Evolutionary conservation across 1,284 basidiomycete genomes (phyloP), one percentile per base, ranked within the genome.

Genomic region (Apiotrichum montevideense): DNA sequence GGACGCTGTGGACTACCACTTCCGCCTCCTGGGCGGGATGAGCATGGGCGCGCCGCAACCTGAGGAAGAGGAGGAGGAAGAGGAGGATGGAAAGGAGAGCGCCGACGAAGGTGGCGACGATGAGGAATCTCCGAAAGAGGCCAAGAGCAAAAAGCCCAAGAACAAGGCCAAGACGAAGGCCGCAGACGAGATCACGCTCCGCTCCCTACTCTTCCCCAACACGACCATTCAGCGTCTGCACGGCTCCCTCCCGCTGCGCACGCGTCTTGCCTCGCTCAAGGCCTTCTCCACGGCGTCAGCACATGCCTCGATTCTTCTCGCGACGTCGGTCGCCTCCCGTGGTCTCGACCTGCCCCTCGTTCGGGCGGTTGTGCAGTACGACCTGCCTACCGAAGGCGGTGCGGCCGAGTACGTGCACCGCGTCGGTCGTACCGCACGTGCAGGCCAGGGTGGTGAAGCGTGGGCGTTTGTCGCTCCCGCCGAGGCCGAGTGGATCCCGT

Each of bases 281-380:
- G 85, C 84, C 0, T 99, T 98, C 73, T 83, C 90, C 1, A 79
- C 81, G 2, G 49, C 68, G 1, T 71, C 70, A 0, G 21, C 60
- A 7, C 69, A 64, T 15, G 68, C 78, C 0, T 85, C 91, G 0
- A 83, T 98, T 50, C 81, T 99, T 6, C 80, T 98, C 43, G 98
- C 94, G 70, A 99, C 96, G 1, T 95, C 92, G 2, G 93, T 99
- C 55, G 96, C 95, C 1, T 92, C 94, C 35, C 90, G 96, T 70
- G 96, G 96, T 69, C 82, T 99, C n/a, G 96, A 98, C 78, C 79
- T 99, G 46, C 93, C 93, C 3, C 83, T 91, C n/a, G 93, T 98
- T 7, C 86, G 87, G 15, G 89, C 90, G 3, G 94, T 99, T 55
- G 80, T 98, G 37, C 96, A 98, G 71, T 95, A 95, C 71, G 96